These are phyloP conservation scores for Lentithecium fluviatile DNA, from an alignment of 495 filamentous ascomycete genomes.

Conservation along the genomic window DNA sequence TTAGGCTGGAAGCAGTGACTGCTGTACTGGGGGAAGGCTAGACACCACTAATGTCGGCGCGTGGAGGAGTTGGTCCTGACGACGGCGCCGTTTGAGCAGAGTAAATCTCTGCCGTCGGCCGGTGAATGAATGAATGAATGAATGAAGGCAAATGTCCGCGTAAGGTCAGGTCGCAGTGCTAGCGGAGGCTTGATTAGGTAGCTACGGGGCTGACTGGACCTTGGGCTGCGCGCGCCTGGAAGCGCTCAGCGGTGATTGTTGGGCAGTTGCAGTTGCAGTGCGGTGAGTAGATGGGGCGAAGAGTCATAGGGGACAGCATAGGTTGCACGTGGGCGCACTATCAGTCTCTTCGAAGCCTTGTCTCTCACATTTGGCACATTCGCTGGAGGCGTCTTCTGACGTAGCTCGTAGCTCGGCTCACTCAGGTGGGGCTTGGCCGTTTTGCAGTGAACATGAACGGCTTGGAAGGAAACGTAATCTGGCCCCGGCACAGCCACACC, in stretches of 20 bases:
- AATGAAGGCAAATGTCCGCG: conserved; percentile 2
- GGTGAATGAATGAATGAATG: no score
- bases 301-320: neutral
- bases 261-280: neutral
- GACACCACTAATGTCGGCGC: no score
- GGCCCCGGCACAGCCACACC: conserved; percentile 4
- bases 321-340: neutral
- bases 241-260: neutral
- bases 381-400: neutral
- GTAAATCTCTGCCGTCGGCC: neutral
- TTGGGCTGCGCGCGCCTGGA: neutral
- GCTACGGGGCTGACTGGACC: conserved; percentile 1
- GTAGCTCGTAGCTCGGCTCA: conserved; percentile 12
- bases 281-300: neutral
- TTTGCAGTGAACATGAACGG: neutral
- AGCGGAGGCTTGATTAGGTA: conserved; percentile 1
- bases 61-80: no score
- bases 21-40: conserved; percentile 7
- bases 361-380: conserved; percentile 1
- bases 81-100: no score
- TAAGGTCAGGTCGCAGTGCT: conserved; percentile 11
- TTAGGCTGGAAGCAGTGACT: conserved; percentile 9
- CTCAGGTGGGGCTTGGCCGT: neutral
- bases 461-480: neutral
- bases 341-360: no score